Evolutionary conservation across 179 eudicot species (phyloP).

Genomic region (Camellia oleifera): DNA sequence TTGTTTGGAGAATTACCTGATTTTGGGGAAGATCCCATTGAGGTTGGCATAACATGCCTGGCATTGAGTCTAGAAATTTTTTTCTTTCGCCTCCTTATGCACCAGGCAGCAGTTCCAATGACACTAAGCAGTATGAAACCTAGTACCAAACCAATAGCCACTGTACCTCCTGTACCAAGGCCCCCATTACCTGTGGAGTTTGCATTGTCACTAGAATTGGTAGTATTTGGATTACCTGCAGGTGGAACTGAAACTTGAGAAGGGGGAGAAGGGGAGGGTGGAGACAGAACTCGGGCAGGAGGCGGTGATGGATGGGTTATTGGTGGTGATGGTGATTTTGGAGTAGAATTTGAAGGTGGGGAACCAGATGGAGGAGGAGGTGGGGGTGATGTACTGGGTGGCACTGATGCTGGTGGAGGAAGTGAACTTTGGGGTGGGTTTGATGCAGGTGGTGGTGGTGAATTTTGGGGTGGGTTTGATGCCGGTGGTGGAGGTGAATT

Average conservation of each 20-base stretch:
- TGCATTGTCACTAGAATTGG: slow-evolving; percentile 23
- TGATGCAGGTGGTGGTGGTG: slow-evolving; percentile 38
- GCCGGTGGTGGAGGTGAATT: slow-evolving; percentile 28
- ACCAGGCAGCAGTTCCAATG: slow-evolving; percentile 19
- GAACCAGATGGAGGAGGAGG: slow-evolving; percentile 15
- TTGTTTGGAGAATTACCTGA: slow-evolving; percentile 30
- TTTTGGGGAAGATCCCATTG: slow-evolving; percentile 26
- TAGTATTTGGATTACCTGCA: slow-evolving; percentile 21
- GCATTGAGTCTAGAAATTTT: slow-evolving; percentile 19
- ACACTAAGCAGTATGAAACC: slow-evolving; percentile 25
- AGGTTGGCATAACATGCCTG: slow-evolving; percentile 27
- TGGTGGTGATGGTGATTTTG: slow-evolving; percentile 32
- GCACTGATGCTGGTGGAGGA: slow-evolving; percentile 13
- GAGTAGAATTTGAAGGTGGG: slow-evolving; percentile 31
- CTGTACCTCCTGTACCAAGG: slow-evolving; percentile 25
- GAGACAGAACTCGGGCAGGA: slow-evolving; percentile 21
- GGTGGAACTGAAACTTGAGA: slow-evolving; percentile 27
- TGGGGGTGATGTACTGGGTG: slow-evolving; percentile 26
- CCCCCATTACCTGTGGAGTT: slow-evolving; percentile 22
- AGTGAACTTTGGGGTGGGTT: slow-evolving; percentile 26
- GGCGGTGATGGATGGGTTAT: slow-evolving; percentile 17
- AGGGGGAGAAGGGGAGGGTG: slow-evolving; percentile 20
- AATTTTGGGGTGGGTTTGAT: slow-evolving; percentile 23
- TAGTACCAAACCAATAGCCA: slow-evolving; percentile 22
- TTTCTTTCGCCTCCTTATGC: slow-evolving; percentile 26